phyloP scores from a whole-genome alignment of 345 rosid genomes.

The Eucalyptus leucophloia region DNA sequence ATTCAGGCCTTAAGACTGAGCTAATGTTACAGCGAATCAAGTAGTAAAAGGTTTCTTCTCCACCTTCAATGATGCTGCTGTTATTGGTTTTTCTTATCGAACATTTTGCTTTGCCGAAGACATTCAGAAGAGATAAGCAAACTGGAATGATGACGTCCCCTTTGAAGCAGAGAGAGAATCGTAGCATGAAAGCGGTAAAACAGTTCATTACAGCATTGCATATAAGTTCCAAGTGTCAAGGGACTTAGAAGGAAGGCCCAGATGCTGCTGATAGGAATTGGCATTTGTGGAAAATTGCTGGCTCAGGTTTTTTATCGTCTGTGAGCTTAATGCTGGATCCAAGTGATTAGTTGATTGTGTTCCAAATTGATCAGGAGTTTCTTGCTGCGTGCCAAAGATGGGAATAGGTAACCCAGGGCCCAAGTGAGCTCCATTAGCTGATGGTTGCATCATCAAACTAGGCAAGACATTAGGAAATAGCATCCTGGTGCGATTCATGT shows the following conservation, averaged over 20 bases:
- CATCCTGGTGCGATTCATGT: constrained; percentile 33
- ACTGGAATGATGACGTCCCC: neutral
- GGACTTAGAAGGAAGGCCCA: neutral
- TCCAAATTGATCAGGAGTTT: neutral
- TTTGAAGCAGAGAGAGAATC: neutral
- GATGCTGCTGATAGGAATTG: neutral
- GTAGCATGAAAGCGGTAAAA: neutral
- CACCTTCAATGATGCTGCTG: neutral
- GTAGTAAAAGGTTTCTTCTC: neutral
- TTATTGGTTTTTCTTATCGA: neutral
- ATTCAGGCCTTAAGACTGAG: neutral
- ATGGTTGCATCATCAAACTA: neutral
- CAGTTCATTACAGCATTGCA: neutral
- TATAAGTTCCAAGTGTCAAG: neutral
- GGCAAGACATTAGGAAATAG: constrained; percentile 50
- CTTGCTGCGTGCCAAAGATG: neutral
- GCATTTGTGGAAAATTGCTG: neutral
- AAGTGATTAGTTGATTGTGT: neutral
- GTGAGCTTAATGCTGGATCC: neutral
- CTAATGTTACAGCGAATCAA: neutral
- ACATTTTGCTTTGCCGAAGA: neutral
- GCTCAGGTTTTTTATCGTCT: neutral
- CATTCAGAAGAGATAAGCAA: neutral
- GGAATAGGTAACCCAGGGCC: neutral
- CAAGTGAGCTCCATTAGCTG: neutral